Conservation (phyloP, 208 protist genomes). For the Trypanosoma scelopori region DNA sequence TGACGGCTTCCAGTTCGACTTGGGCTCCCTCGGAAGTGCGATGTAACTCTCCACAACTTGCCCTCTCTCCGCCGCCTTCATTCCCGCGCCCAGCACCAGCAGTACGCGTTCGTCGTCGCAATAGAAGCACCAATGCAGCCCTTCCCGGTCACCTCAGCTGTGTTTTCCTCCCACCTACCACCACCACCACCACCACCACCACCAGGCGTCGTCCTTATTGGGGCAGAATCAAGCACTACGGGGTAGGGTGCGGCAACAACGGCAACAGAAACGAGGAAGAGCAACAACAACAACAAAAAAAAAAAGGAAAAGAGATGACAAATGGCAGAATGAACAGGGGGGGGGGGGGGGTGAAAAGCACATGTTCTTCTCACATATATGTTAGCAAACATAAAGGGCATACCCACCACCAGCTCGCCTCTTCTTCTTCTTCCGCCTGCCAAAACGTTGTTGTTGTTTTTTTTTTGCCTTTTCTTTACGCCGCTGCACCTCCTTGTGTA, state of each 20-base stretch:
- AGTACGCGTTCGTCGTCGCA: not conserved
- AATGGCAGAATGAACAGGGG: slow-evolving; percentile 8
- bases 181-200: no score
- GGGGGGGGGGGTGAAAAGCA: no score
- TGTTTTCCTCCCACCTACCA: not conserved
- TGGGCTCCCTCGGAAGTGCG: slow-evolving; percentile 55
- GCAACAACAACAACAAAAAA: slow-evolving; percentile 9
- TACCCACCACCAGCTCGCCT: no score
- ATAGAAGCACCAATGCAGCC: not conserved
- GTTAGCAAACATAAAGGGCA: no score
- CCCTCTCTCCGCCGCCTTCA: slow-evolving; percentile 53
- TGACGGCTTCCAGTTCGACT: slow-evolving; percentile 76
- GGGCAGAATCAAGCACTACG: no score
- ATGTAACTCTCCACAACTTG: slow-evolving; percentile 74
- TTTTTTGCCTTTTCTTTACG: not conserved
- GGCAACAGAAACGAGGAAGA: no score
- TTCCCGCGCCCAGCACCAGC: slow-evolving; percentile 32
- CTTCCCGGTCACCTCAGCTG: not conserved
- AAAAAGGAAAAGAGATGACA: slow-evolving; percentile 37
- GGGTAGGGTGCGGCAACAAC: no score
- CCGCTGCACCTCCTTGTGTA: not conserved
- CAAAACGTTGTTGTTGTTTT: no score
- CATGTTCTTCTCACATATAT: no score
- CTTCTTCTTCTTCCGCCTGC: not conserved
- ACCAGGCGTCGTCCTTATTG: no score